Conservation (phyloP, 371 early-diverging fungal genomes). For the Choanephora cucurbitarum region DNA sequence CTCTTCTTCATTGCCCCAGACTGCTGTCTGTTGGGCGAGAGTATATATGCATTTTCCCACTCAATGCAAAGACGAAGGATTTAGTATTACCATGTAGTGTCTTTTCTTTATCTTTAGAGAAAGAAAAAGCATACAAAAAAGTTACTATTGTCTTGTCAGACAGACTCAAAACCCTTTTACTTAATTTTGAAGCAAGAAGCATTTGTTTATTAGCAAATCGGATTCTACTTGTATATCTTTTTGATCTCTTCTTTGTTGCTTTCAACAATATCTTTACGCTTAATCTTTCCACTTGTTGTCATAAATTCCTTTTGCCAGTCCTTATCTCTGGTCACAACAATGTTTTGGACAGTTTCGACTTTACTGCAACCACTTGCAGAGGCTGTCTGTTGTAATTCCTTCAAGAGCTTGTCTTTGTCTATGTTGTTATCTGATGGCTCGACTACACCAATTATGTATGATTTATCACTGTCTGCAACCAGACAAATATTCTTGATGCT, state of each 20-base stretch:
- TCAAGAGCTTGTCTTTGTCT: constrained; percentile 46
- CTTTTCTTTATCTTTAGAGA: no score
- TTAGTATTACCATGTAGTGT: no score
- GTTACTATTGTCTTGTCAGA: no score
- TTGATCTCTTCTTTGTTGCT: constrained; percentile 51
- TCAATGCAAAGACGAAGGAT: no score
- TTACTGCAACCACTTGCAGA: constrained; percentile 43
- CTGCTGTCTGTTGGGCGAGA: no score
- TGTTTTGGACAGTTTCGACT: constrained; percentile 53
- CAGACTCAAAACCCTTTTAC: no score
- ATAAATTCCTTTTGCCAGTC: constrained; percentile 57
- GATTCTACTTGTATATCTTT: constrained; percentile 40
- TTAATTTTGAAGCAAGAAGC: background rate
- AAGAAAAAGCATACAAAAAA: no score
- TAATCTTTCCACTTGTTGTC: constrained; percentile 63
- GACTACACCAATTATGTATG: constrained; percentile 67
- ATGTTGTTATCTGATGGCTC: constrained; percentile 55
- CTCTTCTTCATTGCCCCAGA: no score
- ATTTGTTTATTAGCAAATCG: background rate
- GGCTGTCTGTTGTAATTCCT: constrained; percentile 51
- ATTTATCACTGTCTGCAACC: constrained; percentile 70
- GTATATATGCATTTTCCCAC: no score
- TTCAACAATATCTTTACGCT: constrained; percentile 55
- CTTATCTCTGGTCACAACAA: constrained; percentile 40
- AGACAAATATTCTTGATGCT: constrained; percentile 82